Percentiles rank a stretch among this genome's conserved stretches.
These are phyloP conservation scores for Sporothrix pallida DNA, from an alignment of 2,329 filamentous ascomycete genomes.

Conservation along the genomic window DNA sequence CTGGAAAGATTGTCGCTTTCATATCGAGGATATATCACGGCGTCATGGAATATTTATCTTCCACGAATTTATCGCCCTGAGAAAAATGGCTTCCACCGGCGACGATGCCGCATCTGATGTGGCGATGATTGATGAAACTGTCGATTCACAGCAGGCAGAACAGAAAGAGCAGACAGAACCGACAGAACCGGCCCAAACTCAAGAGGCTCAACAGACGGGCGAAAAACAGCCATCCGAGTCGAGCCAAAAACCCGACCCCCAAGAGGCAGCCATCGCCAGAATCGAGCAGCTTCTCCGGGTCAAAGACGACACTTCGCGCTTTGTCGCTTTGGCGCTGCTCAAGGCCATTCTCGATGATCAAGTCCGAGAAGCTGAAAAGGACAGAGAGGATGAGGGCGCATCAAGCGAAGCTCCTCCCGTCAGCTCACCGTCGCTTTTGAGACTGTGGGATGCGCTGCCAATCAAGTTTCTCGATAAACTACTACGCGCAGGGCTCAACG, in stretches of 20 bases:
- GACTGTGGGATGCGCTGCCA: slow-evolving; percentile 65
- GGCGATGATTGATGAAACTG: slow-evolving; percentile 6
- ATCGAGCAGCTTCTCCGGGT: slow-evolving; percentile 62
- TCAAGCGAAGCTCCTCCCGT: background rate
- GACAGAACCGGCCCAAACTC: too few relatives aligned
- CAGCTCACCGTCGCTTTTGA: slow-evolving; percentile 46
- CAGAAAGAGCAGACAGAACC: too few relatives aligned
- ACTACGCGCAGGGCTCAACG: slow-evolving; percentile 57
- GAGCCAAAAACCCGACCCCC: background rate
- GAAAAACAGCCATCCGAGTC: too few relatives aligned
- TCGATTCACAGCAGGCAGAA: too few relatives aligned
- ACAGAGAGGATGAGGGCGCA: background rate
- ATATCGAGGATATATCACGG: background rate
- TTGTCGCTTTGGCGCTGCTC: slow-evolving; percentile 70
- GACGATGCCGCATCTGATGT: background rate
- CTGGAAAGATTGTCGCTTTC: too few relatives aligned
- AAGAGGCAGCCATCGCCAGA: slow-evolving; percentile 49
- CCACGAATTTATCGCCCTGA: background rate
- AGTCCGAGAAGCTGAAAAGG: slow-evolving; percentile 11
- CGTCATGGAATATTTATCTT: background rate
- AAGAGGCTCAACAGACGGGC: background rate
- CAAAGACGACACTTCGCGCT: slow-evolving; percentile 70
- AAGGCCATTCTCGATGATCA: slow-evolving; percentile 68
- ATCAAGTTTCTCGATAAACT: slow-evolving; percentile 69
- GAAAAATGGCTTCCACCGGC: slow-evolving; percentile 12